Conservation (phyloP, 805 yeast species). For the Candida suzukii region DNA sequence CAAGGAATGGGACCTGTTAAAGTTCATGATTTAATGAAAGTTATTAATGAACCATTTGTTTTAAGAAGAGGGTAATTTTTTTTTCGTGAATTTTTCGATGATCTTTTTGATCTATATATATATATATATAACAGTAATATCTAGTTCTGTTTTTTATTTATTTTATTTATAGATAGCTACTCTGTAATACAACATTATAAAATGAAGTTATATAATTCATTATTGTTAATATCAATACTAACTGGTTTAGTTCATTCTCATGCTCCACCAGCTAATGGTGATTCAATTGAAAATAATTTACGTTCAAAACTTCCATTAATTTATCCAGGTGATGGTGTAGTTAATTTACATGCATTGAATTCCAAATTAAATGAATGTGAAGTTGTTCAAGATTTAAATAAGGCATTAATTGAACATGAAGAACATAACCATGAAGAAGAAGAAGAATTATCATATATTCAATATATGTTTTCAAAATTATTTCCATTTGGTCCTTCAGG, state of each 20-base stretch:
- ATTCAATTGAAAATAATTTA: background rate
- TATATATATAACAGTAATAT: too few relatives aligned
- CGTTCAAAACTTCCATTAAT: too few relatives aligned
- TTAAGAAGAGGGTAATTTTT: constrained; percentile 13
- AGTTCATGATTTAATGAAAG: constrained; percentile 29
- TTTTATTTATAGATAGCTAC: too few relatives aligned
- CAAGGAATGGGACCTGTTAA: constrained; percentile 46
- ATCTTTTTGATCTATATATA: too few relatives aligned
- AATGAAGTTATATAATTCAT: background rate
- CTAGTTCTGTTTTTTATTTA: too few relatives aligned
- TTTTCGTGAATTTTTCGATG: too few relatives aligned
- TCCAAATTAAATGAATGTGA: constrained; percentile 25
- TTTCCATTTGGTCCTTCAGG: constrained; percentile 52
- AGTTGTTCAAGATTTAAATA: constrained; percentile 33
- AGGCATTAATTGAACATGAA: background rate
- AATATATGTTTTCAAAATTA: constrained; percentile 32
- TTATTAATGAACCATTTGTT: constrained; percentile 41
- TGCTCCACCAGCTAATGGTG: background rate
- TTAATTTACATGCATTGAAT: constrained; percentile 20
- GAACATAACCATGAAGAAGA: constrained; percentile 6
- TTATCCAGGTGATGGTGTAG: background rate
- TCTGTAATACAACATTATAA: too few relatives aligned
- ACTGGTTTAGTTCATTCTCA: background rate
- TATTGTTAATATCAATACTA: too few relatives aligned
- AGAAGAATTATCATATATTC: constrained; percentile 21